Percentiles rank a stretch among this genome's conserved stretches.
phyloP scores from a whole-genome alignment of 2,329 filamentous ascomycete species.

The Fusarium tuaranense region DNA sequence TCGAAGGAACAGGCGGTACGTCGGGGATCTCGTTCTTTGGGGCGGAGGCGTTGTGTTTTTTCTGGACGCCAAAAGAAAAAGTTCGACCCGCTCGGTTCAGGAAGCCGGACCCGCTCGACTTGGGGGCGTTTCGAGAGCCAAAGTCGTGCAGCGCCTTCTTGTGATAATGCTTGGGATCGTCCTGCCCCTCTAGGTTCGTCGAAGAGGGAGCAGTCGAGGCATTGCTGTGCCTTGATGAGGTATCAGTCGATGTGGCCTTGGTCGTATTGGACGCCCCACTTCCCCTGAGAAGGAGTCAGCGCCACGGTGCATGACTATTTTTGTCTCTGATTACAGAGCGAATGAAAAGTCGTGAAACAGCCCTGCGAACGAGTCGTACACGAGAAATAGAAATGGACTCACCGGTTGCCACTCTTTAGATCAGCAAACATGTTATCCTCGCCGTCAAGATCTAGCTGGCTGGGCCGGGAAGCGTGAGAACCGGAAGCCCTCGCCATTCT shows the following conservation, averaged over 20 bases:
- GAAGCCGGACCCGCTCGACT: slow-evolving; percentile 63
- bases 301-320: slow-evolving; percentile 45
- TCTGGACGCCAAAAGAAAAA: slow-evolving; percentile 69
- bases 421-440: slow-evolving; percentile 71
- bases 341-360: slow-evolving; percentile 31
- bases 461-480: slow-evolving; percentile 53
- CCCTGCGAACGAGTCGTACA: slow-evolving; percentile 35
- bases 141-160: slow-evolving; percentile 54
- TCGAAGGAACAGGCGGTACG: slow-evolving; percentile 53
- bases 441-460: slow-evolving; percentile 54
- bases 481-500: slow-evolving; percentile 54
- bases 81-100: slow-evolving; percentile 68
- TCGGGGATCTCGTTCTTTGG: slow-evolving; percentile 49
- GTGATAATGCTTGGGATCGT: slow-evolving; percentile 47
- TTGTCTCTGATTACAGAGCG: slow-evolving; percentile 30
- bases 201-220: slow-evolving; percentile 72
- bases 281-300: slow-evolving; percentile 61
- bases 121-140: slow-evolving; percentile 56
- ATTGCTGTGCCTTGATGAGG: slow-evolving; percentile 72
- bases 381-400: slow-evolving; percentile 48
- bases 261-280: slow-evolving; percentile 72
- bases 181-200: slow-evolving; percentile 53
- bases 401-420: slow-evolving; percentile 66
- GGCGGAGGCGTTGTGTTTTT: slow-evolving; percentile 56
- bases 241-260: slow-evolving; percentile 69